Evolutionary conservation across 2,329 filamentous ascomycete genomes (phyloP).

Genomic region (Calonectria hawksworthii): DNA sequence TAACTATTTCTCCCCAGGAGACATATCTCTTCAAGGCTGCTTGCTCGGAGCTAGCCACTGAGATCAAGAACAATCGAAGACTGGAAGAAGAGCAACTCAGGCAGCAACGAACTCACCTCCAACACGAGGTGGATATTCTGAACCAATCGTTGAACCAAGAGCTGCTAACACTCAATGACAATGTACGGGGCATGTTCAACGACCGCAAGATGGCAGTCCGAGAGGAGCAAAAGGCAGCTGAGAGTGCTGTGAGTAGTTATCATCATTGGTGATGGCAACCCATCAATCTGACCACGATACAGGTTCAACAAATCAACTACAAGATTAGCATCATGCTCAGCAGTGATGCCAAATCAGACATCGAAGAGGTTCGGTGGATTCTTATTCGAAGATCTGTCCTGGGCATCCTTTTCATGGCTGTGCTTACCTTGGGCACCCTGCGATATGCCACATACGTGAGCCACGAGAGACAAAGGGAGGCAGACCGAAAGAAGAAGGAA

Average conservation of each 20-base stretch:
- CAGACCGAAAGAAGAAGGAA: constrained; percentile 57
- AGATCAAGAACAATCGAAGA: constrained; percentile 84
- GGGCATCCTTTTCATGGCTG: constrained; percentile 76
- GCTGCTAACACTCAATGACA: constrained; percentile 84
- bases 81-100: constrained; percentile 85
- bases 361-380: constrained; percentile 93
- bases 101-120: constrained; percentile 85
- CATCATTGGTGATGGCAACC: neutral
- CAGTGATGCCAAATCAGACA: constrained; percentile 91
- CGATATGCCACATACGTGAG: constrained; percentile 71
- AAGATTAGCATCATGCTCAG: constrained; percentile 93
- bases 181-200: constrained; percentile 95
- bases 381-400: constrained; percentile 74
- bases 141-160: constrained; percentile 89
- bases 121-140: constrained; percentile 96
- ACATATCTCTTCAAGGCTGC: constrained; percentile 94
- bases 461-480: constrained; percentile 64
- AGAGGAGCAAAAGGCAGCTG: constrained; percentile 87
- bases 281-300: constrained; percentile 29
- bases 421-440: constrained; percentile 71
- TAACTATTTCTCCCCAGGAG: constrained; percentile 64
- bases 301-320: constrained; percentile 96
- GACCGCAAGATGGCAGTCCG: constrained; percentile 93
- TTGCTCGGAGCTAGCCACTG: constrained; percentile 90
- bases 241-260: constrained; percentile 75